Evolutionary conservation across 2,329 filamentous ascomycete species (phyloP).

Genomic region (Cladosporium austrohemisphaericum): DNA sequence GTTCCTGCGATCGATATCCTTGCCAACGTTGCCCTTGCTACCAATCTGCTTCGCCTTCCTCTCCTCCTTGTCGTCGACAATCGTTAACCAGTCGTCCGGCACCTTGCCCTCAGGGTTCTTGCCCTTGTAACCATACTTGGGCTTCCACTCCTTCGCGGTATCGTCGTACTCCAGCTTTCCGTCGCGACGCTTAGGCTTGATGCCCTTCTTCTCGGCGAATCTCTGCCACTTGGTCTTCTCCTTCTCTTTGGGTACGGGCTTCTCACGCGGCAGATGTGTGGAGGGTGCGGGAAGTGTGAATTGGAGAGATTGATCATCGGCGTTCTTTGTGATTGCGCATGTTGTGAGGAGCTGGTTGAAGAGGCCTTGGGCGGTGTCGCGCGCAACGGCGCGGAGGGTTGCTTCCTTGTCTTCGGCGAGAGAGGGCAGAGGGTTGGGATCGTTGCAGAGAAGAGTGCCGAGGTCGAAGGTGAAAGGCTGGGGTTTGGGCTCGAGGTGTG

Average conservation of each 20-base stretch:
- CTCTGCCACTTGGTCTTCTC: slow-evolving; percentile 89
- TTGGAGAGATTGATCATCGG: slow-evolving; percentile 61
- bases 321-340: slow-evolving; percentile 69
- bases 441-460: slow-evolving; percentile 77
- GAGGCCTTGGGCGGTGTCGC: slow-evolving; percentile 85
- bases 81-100: slow-evolving; percentile 76
- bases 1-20: slow-evolving; percentile 11
- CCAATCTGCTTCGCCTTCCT: slow-evolving; percentile 48
- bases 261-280: slow-evolving; percentile 80
- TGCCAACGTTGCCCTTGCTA: slow-evolving; percentile 55
- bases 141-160: slow-evolving; percentile 79
- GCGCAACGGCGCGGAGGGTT: slow-evolving; percentile 68
- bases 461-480: slow-evolving; percentile 92
- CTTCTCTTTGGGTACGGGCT: slow-evolving; percentile 79
- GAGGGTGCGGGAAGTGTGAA: slow-evolving; percentile 69
- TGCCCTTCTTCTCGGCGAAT: slow-evolving; percentile 96
- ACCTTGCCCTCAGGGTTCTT: slow-evolving; percentile 82
- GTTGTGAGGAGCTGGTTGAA: slow-evolving; percentile 93
- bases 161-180: slow-evolving; percentile 82
- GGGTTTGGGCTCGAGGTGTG: slow-evolving; percentile 57
- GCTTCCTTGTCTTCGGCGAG: slow-evolving; percentile 53
- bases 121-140: slow-evolving; percentile 92
- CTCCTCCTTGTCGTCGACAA: slow-evolving; percentile 71
- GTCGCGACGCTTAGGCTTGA: slow-evolving; percentile 81
- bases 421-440: slow-evolving; percentile 75